Percentiles rank a stretch among this genome's conserved stretches.
Evolutionary conservation across 441 rosid species (phyloP).

Genomic region (Erysimum cheiri): DNA sequence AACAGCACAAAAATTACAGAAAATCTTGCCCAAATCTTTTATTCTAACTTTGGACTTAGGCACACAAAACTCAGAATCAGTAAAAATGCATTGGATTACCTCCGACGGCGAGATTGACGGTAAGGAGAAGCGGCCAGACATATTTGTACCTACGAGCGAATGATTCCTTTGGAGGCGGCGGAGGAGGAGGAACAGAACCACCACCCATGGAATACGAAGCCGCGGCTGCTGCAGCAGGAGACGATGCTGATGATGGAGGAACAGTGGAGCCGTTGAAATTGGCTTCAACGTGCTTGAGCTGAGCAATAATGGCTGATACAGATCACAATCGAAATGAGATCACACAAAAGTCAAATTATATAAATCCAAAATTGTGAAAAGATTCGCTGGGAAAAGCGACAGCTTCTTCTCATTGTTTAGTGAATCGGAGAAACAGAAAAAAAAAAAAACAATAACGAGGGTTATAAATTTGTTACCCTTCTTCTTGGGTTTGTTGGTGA

Average conservation of each 20-base stretch:
- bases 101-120: slow-evolving; percentile 83
- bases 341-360: slow-evolving; percentile 25
- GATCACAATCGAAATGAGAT: slow-evolving; percentile 40
- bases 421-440: not conserved
- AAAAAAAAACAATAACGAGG: not conserved
- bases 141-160: slow-evolving; percentile 85
- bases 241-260: slow-evolving; percentile 43
- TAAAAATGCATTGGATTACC: slow-evolving; percentile 46
- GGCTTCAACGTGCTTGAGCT: slow-evolving; percentile 50
- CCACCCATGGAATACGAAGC: slow-evolving; percentile 72
- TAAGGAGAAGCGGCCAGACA: slow-evolving; percentile 82
- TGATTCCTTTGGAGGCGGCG: slow-evolving; percentile 71
- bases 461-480: slow-evolving; percentile 50
- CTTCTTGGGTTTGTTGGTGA: slow-evolving; percentile 77
- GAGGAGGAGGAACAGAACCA: slow-evolving; percentile 51
- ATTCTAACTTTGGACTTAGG: not conserved
- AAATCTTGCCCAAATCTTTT: no score
- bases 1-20: not conserved
- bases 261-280: slow-evolving; percentile 48
- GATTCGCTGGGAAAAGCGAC: slow-evolving; percentile 26
- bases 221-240: slow-evolving; percentile 59
- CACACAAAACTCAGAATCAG: not conserved
- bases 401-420: slow-evolving; percentile 16
- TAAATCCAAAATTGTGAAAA: slow-evolving; percentile 13
- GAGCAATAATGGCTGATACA: slow-evolving; percentile 47